Percentiles rank a stretch among this genome's conserved stretches.
phyloP scores from a whole-genome alignment of 2,329 filamentous ascomycete species.

The Arthrobotrys iridis region DNA sequence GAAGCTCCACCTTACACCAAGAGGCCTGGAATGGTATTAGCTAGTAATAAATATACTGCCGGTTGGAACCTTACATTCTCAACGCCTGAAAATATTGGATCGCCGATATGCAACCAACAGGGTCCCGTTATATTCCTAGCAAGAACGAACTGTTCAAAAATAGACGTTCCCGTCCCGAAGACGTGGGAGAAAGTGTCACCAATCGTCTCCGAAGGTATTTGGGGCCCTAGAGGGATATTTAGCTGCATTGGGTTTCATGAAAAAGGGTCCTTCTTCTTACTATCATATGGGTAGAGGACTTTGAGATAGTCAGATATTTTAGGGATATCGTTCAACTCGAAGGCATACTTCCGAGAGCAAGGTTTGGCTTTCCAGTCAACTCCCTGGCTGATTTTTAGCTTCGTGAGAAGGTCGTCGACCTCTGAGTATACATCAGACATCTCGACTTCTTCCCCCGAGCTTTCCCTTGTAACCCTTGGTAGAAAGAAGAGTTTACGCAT shows the following conservation, averaged over 20 bases:
- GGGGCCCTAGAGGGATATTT: conserved; percentile 66
- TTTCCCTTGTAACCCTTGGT: conserved; percentile 73
- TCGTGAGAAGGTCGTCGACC: conserved; percentile 87
- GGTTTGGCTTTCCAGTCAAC: conserved; percentile 90
- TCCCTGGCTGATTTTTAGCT: conserved; percentile 73
- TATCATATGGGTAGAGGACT: conserved; percentile 93
- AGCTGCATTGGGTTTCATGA: not conserved
- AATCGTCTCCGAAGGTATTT: conserved; percentile 73
- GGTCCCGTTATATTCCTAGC: conserved; percentile 99
- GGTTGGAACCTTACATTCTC: conserved; percentile 69
- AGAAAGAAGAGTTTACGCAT: conserved; percentile 92
- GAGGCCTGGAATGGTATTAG: conserved; percentile 68
- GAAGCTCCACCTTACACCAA: conserved; percentile 94
- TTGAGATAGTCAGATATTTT: conserved; percentile 93
- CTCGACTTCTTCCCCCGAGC: conserved; percentile 75
- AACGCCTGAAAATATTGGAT: conserved; percentile 81
- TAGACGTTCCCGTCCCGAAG: conserved; percentile 89
- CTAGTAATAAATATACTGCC: not conserved
- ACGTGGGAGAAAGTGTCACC: conserved; percentile 94
- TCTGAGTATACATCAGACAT: conserved; percentile 92
- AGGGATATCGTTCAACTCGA: conserved; percentile 86
- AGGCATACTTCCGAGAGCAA: conserved; percentile 90
- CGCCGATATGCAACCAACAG: conserved; percentile 92
- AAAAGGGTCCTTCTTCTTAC: conserved; percentile 62
- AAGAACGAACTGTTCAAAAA: conserved; percentile 97